Base-by-base conservation (phyloP, 2,329 filamentous ascomycete species). In the Xylariomycetidae sp. region DNA sequence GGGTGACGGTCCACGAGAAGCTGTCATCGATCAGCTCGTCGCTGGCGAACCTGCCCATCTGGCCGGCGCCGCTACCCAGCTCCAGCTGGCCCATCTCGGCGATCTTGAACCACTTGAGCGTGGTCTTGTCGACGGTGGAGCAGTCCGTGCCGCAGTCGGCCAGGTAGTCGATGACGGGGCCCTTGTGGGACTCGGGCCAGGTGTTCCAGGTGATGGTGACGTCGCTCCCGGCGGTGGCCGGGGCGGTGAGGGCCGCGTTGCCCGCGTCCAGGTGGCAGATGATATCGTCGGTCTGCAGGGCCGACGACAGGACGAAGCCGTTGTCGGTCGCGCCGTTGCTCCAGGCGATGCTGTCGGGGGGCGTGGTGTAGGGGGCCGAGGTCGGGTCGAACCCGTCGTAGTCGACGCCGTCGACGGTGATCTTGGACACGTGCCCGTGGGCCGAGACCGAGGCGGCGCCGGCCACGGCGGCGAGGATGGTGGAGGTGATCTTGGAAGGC, bases 181-280 rank as follows among this genome's bases (percentile, higher is more conserved):
- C 57, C 27, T 52, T 38, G 62, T 85, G 70, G 34, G 67, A 71
- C 8, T 71, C 64, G n/a, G 80, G 80, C 81, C 81, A 85, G 12
- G 63, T 62, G 37, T 67, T 74, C 81, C 80, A 85, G 48, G 75
- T 67, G 30, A 85, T 58, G 38, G 72, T 62, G 45, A 85, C 54
- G 7, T 64, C 65, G 42, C 65, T 64, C 41, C 81, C 82, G 11
- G 80, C 81, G n/a, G 67, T 62, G 23, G 82, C 70, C 26, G 38
- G 37, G 15, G 48, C 49, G n/a, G 33, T 36, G 9, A 45, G 29
- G 19, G 48, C 40, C 5, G 54, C 62, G 30, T 62, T 56, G 12
- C 48, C 54, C 4, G 56, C 57, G 16, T 44, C 49, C 14, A 53
- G 43, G 44, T 63, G 58, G 44, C 63, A 67, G 44, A 59, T 60